Conservation (phyloP, 2,329 filamentous ascomycete species). For the Pseudodiploospora longispora region DNA sequence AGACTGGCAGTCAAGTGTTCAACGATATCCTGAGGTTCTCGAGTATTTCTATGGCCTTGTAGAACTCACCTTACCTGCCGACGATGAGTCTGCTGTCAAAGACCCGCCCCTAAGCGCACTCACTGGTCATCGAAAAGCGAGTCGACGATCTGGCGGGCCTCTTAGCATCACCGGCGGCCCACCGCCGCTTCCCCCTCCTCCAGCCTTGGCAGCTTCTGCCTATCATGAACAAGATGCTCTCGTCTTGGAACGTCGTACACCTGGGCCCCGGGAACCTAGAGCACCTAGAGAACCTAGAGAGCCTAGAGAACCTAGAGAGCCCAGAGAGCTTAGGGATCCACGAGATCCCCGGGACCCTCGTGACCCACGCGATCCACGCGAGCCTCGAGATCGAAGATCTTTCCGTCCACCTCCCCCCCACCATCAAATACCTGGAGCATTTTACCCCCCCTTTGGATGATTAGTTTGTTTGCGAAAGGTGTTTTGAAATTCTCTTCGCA, state of each 20-base stretch:
- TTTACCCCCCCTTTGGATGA: background rate
- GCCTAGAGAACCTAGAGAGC: no score
- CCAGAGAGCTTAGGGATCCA: no score
- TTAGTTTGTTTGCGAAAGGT: no score
- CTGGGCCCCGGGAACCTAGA: background rate
- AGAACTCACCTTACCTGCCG: constrained; percentile 54
- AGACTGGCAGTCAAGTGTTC: constrained; percentile 68
- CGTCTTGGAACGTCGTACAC: constrained; percentile 7
- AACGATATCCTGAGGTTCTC: constrained; percentile 72
- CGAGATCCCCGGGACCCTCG: no score
- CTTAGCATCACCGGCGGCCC: constrained; percentile 27
- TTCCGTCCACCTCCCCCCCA: constrained; percentile 7
- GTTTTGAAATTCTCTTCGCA: no score
- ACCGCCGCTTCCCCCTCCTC: constrained; percentile 11
- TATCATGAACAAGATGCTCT: constrained; percentile 16
- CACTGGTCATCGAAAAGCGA: constrained; percentile 38
- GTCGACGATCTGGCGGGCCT: constrained; percentile 28
- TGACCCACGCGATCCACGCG: constrained; percentile 17
- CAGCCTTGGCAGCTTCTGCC: constrained; percentile 8
- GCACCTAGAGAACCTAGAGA: no score
- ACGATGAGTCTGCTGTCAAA: constrained; percentile 51
- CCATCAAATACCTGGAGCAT: constrained; percentile 5
- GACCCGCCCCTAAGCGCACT: constrained; percentile 52
- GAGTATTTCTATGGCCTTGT: constrained; percentile 73
- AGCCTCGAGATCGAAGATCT: constrained; percentile 16